These are phyloP conservation scores for Lipomyces orientalis DNA, from an alignment of 805 yeast species.

Conservation along the genomic window DNA sequence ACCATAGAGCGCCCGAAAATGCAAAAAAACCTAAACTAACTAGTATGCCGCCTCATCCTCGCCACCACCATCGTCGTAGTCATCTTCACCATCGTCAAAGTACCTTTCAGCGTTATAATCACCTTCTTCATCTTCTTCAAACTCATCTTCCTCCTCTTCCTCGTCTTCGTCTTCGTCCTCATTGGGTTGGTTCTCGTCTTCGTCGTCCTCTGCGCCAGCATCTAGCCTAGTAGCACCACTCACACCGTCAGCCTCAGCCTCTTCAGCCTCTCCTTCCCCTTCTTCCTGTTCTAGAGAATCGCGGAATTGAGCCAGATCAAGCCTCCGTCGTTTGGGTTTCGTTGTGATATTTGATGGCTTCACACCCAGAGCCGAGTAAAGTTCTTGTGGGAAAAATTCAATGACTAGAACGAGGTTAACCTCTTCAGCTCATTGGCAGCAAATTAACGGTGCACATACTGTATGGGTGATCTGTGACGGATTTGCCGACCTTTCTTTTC, in stretches of 20 bases:
- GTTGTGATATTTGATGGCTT: constrained; percentile 4
- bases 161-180: constrained; percentile 31
- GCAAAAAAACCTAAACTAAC: not conserved
- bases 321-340: constrained; percentile 19
- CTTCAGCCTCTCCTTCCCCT: constrained; percentile 28
- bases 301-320: constrained; percentile 25
- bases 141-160: constrained; percentile 39
- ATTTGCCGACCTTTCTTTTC: constrained; percentile 28
- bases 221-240: not conserved
- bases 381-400: constrained; percentile 36
- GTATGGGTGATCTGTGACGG: constrained; percentile 38
- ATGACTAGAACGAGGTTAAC: constrained; percentile 14
- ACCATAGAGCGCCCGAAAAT: constrained; percentile 10
- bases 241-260: constrained; percentile 21
- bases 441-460: constrained; percentile 17
- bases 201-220: constrained; percentile 25
- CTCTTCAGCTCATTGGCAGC: no score
- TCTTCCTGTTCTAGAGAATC: constrained; percentile 22
- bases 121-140: constrained; percentile 42
- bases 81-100: constrained; percentile 41
- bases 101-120: constrained; percentile 41
- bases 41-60: constrained; percentile 42
- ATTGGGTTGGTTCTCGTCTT: constrained; percentile 10
- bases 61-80: constrained; percentile 38
- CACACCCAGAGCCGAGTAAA: constrained; percentile 33